Base-by-base conservation (phyloP, 2,329 filamentous ascomycete species). In the Aspergillus sp. region DNA sequence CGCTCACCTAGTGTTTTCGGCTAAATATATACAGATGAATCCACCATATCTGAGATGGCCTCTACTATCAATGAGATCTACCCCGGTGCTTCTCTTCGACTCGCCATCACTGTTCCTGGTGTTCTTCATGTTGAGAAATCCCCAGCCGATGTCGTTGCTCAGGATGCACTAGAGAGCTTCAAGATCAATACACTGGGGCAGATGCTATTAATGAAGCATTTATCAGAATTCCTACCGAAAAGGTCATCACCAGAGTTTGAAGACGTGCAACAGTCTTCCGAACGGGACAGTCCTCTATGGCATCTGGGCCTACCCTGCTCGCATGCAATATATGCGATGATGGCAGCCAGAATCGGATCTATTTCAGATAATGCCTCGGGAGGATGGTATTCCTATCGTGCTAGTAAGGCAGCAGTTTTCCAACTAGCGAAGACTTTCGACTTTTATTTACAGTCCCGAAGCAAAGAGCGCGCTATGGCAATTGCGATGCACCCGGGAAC, bases 351-450 rank as follows among this genome's bases (percentile, higher is more conserved):
- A 44, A 89, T 96, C 0, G 90, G 90, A 9, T 88, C 84, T 33
- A 88, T 89, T 21, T 77, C 82, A 0, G 90, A 93, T 66, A 93
- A 96, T 67, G 70, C 76, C 2, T 78, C 87, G 0, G 91, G 90
- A 2, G 91, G 91, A 0, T 95, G 90, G 91, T 96, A 91, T 72
- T 86, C 82, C 56, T 95, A 95, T 73, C 86, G 91, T 14, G 84
- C 88, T 7, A 88, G 84, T 53, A 96, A 95, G 73, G 85, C 90
- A 0, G 90, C 82, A 2, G 85, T 93, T 3, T 91, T 87, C 62
- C 87, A 87, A 67, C 57, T 91, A 12, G 84, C 85, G 7, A 90
- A 87, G 74, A 88, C 84, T 6, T 86, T 91, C 60, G 90, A 95
- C 70, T 80, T 89, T 27, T 83, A 87, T 68, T 74, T 95, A 33